Evolutionary conservation across 768 basidiomycete species (phyloP).

Genomic region (Psilocybe tampanensis): DNA sequence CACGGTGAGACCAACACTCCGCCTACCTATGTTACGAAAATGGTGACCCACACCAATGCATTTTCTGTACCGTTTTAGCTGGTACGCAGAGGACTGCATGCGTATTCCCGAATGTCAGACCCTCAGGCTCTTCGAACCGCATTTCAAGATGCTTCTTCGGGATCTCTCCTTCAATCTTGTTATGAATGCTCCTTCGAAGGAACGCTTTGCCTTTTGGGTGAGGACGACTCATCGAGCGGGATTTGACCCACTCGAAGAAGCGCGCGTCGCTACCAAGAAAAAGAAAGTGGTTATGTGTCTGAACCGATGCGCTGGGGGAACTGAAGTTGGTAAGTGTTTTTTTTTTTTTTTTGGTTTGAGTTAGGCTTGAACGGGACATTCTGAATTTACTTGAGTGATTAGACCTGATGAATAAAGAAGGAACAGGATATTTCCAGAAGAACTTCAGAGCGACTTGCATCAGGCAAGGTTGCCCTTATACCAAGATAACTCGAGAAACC

Average conservation of each 20-base stretch:
- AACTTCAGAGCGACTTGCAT: slow-evolving; percentile 39
- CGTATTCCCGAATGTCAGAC: slow-evolving; percentile 22
- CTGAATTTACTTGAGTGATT: no score
- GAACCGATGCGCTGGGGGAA: slow-evolving; percentile 20
- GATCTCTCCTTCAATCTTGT: slow-evolving; percentile 15
- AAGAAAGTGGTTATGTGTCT: slow-evolving; percentile 29
- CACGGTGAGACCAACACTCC: slow-evolving; percentile 17
- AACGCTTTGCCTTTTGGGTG: slow-evolving; percentile 19
- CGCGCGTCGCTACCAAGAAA: slow-evolving; percentile 8
- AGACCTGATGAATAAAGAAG: slow-evolving; percentile 43
- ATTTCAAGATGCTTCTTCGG: slow-evolving; percentile 11
- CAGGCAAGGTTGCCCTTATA: slow-evolving; percentile 31
- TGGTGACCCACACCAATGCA: no score
- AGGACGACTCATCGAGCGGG: slow-evolving; percentile 10
- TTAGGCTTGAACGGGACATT: no score
- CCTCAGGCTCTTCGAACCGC: slow-evolving; percentile 23
- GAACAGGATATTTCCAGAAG: slow-evolving; percentile 51
- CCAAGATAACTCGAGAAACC: slow-evolving; percentile 31
- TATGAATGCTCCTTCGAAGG: slow-evolving; percentile 8
- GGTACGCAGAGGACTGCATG: slow-evolving; percentile 35
- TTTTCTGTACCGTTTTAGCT: slow-evolving; percentile 22
- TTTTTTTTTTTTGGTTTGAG: background rate
- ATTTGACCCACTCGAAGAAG: slow-evolving; percentile 23
- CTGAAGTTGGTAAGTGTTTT: slow-evolving; percentile 27
- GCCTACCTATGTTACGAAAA: background rate